Conservation (phyloP, 2,329 filamentous ascomycete species). For the Venturia effusa region DNA sequence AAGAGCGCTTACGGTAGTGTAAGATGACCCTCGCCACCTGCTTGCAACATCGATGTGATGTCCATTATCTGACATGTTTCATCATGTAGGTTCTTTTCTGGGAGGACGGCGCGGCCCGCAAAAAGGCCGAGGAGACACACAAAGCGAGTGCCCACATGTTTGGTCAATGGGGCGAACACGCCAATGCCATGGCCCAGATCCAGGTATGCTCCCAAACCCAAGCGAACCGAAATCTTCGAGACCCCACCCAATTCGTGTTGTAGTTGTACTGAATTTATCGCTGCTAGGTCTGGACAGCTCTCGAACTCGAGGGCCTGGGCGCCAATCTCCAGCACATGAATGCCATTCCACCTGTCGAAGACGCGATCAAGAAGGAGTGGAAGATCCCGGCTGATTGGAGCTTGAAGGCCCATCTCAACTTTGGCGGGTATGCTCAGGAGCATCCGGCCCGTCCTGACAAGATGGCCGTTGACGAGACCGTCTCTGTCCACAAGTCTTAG, state of each 20-base stretch:
- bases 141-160: slow-evolving; percentile 13
- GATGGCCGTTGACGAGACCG: background rate
- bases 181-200: slow-evolving; percentile 17
- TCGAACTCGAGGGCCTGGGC: slow-evolving; percentile 20
- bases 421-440: background rate
- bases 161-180: slow-evolving; percentile 12
- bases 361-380: slow-evolving; percentile 3
- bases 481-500: slow-evolving; percentile 8
- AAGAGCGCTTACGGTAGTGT: slow-evolving; percentile 11
- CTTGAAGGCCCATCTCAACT: slow-evolving; percentile 7
- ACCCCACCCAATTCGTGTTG: too few relatives aligned
- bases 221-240: background rate
- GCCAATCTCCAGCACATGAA: slow-evolving; percentile 23
- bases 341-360: slow-evolving; percentile 13
- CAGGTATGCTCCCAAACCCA: background rate
- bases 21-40: background rate
- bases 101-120: slow-evolving; percentile 9
- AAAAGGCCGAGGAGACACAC: slow-evolving; percentile 10
- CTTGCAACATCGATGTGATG: background rate
- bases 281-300: slow-evolving; percentile 18
- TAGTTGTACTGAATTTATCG: background rate
- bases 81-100: slow-evolving; percentile 11
- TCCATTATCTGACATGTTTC: background rate
- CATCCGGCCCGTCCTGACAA: slow-evolving; percentile 9
- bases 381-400: slow-evolving; percentile 5